These are phyloP conservation scores for Yarrowia divulgata DNA, from an alignment of 805 yeast species.

Conservation along the genomic window DNA sequence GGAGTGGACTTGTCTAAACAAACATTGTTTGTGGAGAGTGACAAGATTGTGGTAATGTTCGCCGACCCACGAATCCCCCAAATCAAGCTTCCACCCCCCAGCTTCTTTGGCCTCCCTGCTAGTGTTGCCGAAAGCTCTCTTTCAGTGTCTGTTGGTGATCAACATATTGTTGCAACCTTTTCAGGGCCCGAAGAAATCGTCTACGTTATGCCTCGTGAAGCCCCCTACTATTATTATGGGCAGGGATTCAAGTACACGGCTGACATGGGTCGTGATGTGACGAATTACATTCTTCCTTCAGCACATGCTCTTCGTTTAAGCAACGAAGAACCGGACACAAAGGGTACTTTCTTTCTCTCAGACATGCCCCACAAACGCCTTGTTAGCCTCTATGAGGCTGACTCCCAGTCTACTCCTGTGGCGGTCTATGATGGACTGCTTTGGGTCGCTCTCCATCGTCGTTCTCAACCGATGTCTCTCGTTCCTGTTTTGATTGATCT, in stretches of 20 bases:
- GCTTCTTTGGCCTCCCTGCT: background rate
- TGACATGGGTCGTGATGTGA: background rate
- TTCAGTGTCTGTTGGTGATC: background rate
- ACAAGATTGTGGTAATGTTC: background rate
- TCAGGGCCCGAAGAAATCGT: background rate
- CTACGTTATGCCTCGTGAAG: background rate
- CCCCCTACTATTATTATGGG: background rate
- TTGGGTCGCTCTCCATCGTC: background rate
- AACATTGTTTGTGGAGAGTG: background rate
- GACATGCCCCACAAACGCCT: background rate
- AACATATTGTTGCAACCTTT: background rate
- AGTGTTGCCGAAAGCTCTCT: background rate
- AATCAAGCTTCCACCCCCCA: background rate
- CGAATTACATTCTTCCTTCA: background rate
- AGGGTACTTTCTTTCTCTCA: background rate
- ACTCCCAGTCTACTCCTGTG: background rate
- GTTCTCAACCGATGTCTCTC: background rate
- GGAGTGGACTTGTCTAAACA: background rate
- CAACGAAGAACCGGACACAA: background rate
- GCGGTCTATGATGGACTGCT: background rate
- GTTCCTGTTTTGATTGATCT: background rate
- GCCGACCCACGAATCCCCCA: background rate
- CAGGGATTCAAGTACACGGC: slow-evolving; percentile 1
- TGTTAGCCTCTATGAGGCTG: background rate
- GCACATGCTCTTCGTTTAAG: background rate